Conservation (phyloP, 1,284 basidiomycete species). For the Sphagnurus paluster region DNA sequence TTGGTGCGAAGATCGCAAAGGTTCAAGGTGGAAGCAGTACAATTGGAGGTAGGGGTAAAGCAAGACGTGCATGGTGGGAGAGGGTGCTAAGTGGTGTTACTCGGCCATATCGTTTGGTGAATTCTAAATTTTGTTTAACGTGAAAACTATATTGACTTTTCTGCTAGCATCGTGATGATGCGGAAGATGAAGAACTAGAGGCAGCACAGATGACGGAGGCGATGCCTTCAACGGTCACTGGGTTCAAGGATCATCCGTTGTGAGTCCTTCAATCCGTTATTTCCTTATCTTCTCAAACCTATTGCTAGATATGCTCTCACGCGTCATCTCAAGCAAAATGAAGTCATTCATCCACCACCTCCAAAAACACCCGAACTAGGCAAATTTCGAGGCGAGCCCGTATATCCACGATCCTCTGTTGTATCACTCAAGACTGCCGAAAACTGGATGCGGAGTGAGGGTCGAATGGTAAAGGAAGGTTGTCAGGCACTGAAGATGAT, state of each 20-base stretch:
- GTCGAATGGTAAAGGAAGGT: constrained; percentile 72
- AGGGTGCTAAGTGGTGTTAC: constrained; percentile 61
- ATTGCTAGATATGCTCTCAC: constrained; percentile 80
- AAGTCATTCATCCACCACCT: constrained; percentile 83
- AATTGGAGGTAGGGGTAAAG: constrained; percentile 46
- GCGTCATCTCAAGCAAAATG: constrained; percentile 86
- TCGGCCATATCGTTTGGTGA: constrained; percentile 82
- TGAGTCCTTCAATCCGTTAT: constrained; percentile 35
- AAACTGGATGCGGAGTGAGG: constrained; percentile 89
- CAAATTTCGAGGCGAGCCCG: constrained; percentile 90
- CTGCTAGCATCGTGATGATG: constrained; percentile 82
- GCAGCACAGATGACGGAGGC: constrained; percentile 80
- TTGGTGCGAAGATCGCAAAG: constrained; percentile 81
- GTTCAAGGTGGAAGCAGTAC: constrained; percentile 66
- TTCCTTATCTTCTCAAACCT: background rate
- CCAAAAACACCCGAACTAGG: constrained; percentile 69
- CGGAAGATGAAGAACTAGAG: constrained; percentile 93
- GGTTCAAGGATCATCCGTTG: constrained; percentile 97
- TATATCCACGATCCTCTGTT: constrained; percentile 88
- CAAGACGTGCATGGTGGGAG: constrained; percentile 86
- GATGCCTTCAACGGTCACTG: constrained; percentile 91
- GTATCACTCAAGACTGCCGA: constrained; percentile 87
- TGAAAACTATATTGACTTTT: no score
- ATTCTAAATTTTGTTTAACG: no score
- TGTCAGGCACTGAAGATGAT: constrained; percentile 90